Base-by-base conservation (phyloP, 805 yeast genomes). In the Ogataea minuta region DNA sequence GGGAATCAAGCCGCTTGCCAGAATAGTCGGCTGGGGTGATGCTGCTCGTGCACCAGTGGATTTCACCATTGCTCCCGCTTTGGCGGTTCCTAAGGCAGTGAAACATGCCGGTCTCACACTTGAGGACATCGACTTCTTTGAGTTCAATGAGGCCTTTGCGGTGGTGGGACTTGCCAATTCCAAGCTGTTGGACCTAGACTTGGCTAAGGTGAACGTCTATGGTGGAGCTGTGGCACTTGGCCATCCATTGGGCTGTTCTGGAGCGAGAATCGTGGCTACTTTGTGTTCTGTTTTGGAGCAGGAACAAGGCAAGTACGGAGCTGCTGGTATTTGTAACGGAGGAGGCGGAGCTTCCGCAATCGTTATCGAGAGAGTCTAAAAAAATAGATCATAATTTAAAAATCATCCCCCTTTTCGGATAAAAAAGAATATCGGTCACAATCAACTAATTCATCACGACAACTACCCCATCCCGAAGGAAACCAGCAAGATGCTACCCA, bases 271-370 rank as follows among this genome's bases (percentile, higher is more conserved):
- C 57, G 78, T 93, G 42, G 90, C 87, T 51, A 93, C 99, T 20
- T 75, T 93, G 64, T 57, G 80, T 43, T 77, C 88, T 34, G 89
- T 90, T 12, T 77, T 93, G 60, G 51, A 66, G 26, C 96, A 91
- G 70, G 98, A 93, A 72, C 67, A 67, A 40, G 95, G 91, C 54
- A 87, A 83, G 70, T 65, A 81, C 53, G 99, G 99, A 64, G 88
- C 80, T 52, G 97, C 96, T 56, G 96, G 88, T 64, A 83, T 93
- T 61, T 93, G 99, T 76, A 93, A 93, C 66, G 99, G 99, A 72
- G 99, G 99, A 59, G 99, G 99, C 63, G 99, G 99, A 63, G 98
- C 97, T 34, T 84, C 95, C 41, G 82, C 98, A 17, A 72, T 93
- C 56, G 87, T 93, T 46, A 77, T 93, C 56, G 96, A 90, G 71